These are phyloP conservation scores for Penicillium antarcticum DNA, from an alignment of 495 filamentous ascomycete genomes.

Conservation along the genomic window DNA sequence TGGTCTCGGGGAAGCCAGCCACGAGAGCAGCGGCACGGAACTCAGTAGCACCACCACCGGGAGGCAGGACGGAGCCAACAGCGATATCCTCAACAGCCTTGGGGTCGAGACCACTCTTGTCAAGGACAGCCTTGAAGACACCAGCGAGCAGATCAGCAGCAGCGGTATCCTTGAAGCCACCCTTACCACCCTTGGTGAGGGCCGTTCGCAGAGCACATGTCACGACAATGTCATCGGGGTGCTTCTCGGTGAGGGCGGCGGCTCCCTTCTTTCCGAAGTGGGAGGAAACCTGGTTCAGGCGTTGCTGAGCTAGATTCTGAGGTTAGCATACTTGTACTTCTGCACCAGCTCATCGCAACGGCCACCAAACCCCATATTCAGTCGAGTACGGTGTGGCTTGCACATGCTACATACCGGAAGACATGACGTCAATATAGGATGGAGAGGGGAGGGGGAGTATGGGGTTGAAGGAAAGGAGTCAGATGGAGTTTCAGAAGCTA, in stretches of 20 bases:
- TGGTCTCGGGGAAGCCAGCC: slow-evolving; percentile 81
- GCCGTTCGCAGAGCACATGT: slow-evolving; percentile 90
- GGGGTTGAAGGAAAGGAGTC: slow-evolving; percentile 6
- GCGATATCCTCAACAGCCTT: slow-evolving; percentile 83
- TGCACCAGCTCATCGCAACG: background rate
- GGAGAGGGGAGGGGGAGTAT: slow-evolving; percentile 4
- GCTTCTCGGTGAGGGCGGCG: slow-evolving; percentile 55
- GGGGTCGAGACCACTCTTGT: slow-evolving; percentile 83
- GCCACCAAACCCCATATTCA: background rate
- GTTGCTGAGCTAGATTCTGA: slow-evolving; percentile 49
- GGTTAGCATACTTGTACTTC: slow-evolving; percentile 1
- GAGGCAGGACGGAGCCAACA: slow-evolving; percentile 86
- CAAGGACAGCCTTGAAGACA: slow-evolving; percentile 74
- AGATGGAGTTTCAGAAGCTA: slow-evolving; percentile 8
- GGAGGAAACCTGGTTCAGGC: slow-evolving; percentile 60
- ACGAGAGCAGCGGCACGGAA: slow-evolving; percentile 90
- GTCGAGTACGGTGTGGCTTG: background rate
- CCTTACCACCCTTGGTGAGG: slow-evolving; percentile 89
- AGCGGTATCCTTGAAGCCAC: slow-evolving; percentile 89
- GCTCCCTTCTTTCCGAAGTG: slow-evolving; percentile 55
- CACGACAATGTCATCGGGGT: slow-evolving; percentile 79
- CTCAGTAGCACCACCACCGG: slow-evolving; percentile 93
- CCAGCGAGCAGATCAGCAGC: slow-evolving; percentile 84
- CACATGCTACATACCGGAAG: slow-evolving; percentile 31
- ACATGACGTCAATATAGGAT: slow-evolving; percentile 38